Base-by-base conservation (phyloP, 148 eudicot genomes). In the Cornus kousa region DNA sequence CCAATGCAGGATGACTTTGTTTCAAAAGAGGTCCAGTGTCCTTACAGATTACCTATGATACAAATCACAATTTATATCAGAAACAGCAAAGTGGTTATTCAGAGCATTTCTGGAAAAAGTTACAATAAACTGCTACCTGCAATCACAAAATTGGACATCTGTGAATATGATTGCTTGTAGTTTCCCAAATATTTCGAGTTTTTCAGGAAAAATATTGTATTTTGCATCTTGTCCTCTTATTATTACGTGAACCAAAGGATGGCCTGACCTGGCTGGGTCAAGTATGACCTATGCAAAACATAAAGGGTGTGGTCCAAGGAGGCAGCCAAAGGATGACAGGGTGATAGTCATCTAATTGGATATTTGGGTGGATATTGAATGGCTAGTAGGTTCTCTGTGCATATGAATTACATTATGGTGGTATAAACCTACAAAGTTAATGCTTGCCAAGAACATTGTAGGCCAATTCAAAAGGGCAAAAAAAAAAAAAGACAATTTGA, bases 31-130 rank as follows among this genome's bases (percentile, higher is more conserved):
- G 67, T 33, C 79, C 80, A 40, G 74, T 64, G 66, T 84, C 85
- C 79, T 82, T 80, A 8, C 74, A 24, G 67, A 87, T 79, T 39
- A 87, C 83, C 89, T 87, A 85, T 60, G 74, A 74, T 33, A 71
- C 57, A 71, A 22, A 19, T 60, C 3, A 19, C 20, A 57, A 8
- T 40, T 10, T 24, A 4, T 23, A 66, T 13, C 70, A 75, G 59
- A 65, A 65, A 75, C 65, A 50, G 22, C 70, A 75, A 68, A 64
- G 24, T 23, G 1, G 8, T 43, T 6, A 6, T 43, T 43, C 8
- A 43, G 48, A 43, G 48, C 48, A 43, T 43, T 43, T 43, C 68
- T 35, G 69, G 67, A 55, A n/a, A 12, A 39, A 24, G 62, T 4
- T 19, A 43, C 43, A 37, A 75, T 43, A 65, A 23, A 33, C 17